Conservation (phyloP, 1,284 basidiomycete genomes). For the Xerocomus cyaneibrunnescens region DNA sequence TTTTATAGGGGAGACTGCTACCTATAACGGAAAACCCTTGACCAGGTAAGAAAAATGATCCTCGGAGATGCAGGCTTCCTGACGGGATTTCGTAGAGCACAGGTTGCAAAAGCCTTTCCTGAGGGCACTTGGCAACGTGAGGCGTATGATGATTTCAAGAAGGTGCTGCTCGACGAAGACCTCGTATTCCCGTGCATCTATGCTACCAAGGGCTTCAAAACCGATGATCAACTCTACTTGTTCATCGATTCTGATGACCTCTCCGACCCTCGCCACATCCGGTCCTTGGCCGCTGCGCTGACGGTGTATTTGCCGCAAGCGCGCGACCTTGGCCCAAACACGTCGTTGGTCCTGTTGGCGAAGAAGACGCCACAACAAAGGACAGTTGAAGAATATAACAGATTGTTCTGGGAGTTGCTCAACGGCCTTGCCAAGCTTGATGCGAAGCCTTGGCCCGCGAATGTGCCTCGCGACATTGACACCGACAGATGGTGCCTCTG, state of each 20-base stretch:
- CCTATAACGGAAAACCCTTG: background rate
- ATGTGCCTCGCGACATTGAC: constrained; percentile 1
- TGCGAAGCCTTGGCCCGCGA: background rate
- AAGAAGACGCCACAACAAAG: background rate
- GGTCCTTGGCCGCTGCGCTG: background rate
- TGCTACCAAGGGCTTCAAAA: constrained; percentile 1
- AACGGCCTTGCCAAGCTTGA: background rate
- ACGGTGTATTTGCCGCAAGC: background rate
- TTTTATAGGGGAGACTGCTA: background rate
- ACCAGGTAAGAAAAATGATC: background rate
- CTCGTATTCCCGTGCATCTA: constrained; percentile 1
- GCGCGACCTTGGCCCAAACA: background rate
- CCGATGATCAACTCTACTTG: background rate
- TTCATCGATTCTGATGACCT: background rate
- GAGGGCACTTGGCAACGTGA: background rate
- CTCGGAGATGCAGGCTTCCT: background rate
- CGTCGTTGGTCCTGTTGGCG: background rate
- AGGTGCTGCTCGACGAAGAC: background rate
- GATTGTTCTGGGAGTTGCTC: background rate
- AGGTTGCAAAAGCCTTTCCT: background rate
- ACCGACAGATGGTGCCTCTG: background rate
- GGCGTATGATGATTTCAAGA: background rate
- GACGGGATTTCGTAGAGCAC: background rate
- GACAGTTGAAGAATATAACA: background rate
- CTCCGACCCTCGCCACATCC: background rate